These are phyloP conservation scores for Acrocalymma vagum DNA, from an alignment of 2,329 filamentous ascomycete genomes.

Conservation along the genomic window DNA sequence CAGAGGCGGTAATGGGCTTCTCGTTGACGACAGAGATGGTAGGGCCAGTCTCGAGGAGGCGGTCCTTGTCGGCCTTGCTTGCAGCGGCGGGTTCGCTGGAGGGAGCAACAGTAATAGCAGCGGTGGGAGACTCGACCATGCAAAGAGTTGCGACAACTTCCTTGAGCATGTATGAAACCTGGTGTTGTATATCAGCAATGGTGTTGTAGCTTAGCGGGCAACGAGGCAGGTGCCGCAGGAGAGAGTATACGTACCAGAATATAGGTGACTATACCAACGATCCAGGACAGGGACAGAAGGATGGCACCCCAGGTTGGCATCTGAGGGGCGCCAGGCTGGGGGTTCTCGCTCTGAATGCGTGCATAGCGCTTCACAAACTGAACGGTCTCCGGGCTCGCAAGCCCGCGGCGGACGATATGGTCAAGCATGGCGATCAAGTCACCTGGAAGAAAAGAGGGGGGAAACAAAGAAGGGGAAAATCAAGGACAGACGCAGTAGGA, in stretches of 20 bases:
- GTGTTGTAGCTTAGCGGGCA: neutral
- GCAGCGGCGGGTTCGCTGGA: slow-evolving; percentile 54
- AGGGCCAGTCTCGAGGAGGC: slow-evolving; percentile 49
- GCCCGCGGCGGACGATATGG: slow-evolving; percentile 40
- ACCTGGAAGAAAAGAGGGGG: slow-evolving; percentile 4
- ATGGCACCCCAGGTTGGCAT: slow-evolving; percentile 39
- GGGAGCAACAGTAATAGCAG: slow-evolving; percentile 58
- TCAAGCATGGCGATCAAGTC: slow-evolving; percentile 30
- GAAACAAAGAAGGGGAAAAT: slow-evolving; percentile 1
- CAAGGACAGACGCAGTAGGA: slow-evolving; percentile 6
- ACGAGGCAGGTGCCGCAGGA: slow-evolving; percentile 11
- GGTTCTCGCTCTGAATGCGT: slow-evolving; percentile 20
- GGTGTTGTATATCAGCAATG: slow-evolving; percentile 9
- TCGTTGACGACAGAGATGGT: slow-evolving; percentile 56
- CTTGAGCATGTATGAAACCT: slow-evolving; percentile 65
- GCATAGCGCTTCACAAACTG: slow-evolving; percentile 38
- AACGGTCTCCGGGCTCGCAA: slow-evolving; percentile 33
- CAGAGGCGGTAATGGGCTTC: slow-evolving; percentile 68
- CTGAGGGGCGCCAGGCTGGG: too few relatives aligned
- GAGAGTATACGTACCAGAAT: slow-evolving; percentile 45
- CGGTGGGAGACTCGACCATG: slow-evolving; percentile 69
- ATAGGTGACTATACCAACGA: slow-evolving; percentile 52
- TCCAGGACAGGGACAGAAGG: slow-evolving; percentile 43
- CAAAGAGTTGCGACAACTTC: slow-evolving; percentile 68
- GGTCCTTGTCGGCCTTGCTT: slow-evolving; percentile 51